A percentile compares a stretch with the other conserved stretches of the same genome.
phyloP scores from a whole-genome alignment of 2,329 filamentous ascomycete species.

The Anthostomella pinea region DNA sequence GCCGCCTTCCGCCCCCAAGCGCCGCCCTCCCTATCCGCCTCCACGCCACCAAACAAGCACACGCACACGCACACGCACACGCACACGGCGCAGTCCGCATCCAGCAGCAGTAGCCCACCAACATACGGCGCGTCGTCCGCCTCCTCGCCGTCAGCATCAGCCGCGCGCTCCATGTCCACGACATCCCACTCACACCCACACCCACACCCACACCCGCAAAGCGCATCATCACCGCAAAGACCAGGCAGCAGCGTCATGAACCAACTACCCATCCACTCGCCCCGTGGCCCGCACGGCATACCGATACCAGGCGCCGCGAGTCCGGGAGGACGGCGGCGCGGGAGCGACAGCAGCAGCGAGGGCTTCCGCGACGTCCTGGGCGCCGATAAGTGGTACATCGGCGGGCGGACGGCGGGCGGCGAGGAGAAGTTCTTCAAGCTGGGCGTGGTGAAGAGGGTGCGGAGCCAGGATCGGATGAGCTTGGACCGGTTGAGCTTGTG shows the following conservation, averaged over 20 bases:
- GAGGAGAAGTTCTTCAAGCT: slow-evolving; percentile 81
- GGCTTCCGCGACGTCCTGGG: slow-evolving; percentile 72
- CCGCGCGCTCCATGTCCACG: slow-evolving; percentile 23
- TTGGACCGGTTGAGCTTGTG: slow-evolving; percentile 73
- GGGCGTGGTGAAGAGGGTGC: slow-evolving; percentile 68
- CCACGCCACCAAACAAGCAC: slow-evolving; percentile 31
- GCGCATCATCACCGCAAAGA: slow-evolving; percentile 13
- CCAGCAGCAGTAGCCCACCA: slow-evolving; percentile 12
- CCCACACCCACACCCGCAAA: slow-evolving; percentile 5
- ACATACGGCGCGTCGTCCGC: slow-evolving; percentile 9
- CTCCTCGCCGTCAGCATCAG: slow-evolving; percentile 7
- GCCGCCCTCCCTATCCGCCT: slow-evolving; percentile 25
- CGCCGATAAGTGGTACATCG: slow-evolving; percentile 79
- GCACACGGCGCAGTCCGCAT: slow-evolving; percentile 12
- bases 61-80: slow-evolving; percentile 17
- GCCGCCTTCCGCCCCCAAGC: slow-evolving; percentile 32
- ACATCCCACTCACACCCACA: slow-evolving; percentile 15
- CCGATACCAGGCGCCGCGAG: slow-evolving; percentile 22
- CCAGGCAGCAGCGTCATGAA: slow-evolving; percentile 29
- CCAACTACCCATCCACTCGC: slow-evolving; percentile 30
- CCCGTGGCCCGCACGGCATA: slow-evolving; percentile 21
- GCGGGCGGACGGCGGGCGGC: slow-evolving; percentile 70
- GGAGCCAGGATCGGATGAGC: slow-evolving; percentile 72
- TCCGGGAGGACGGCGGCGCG: slow-evolving; percentile 50
- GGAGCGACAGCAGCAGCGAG: slow-evolving; percentile 72